Evolutionary conservation across 352 stramenopile genomes (phyloP).

Genomic region (Pythium myriotylum): DNA sequence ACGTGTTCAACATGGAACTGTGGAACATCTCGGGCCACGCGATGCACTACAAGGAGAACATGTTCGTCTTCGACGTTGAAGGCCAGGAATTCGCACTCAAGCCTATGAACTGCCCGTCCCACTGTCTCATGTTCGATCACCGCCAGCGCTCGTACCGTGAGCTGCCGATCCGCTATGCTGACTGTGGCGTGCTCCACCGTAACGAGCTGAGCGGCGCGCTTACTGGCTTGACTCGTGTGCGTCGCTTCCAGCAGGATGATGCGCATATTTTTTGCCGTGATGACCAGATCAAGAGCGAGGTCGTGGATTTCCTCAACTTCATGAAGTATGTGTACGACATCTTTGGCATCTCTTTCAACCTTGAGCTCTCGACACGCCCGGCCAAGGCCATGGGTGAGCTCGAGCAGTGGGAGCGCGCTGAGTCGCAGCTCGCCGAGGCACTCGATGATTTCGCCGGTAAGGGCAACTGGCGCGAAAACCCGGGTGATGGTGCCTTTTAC

Average conservation of each 20-base stretch:
- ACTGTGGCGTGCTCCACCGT: conserved; percentile 95
- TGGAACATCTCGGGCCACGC: conserved; percentile 98
- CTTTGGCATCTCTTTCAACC: conserved; percentile 96
- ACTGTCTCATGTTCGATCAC: conserved; percentile 97
- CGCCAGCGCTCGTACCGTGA: conserved; percentile 97
- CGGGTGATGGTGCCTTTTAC: conserved; percentile 97
- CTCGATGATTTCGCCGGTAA: conserved; percentile 87
- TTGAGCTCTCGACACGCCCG: conserved; percentile 93
- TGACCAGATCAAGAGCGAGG: conserved; percentile 96
- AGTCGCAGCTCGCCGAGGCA: conserved; percentile 70
- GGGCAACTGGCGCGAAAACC: conserved; percentile 94
- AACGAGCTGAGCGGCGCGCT: conserved; percentile 96
- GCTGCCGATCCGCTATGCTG: conserved; percentile 93
- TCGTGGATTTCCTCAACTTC: conserved; percentile 92
- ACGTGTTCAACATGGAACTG: conserved; percentile 97
- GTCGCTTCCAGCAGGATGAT: conserved; percentile 98
- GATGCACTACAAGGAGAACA: conserved; percentile 97
- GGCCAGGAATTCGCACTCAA: conserved; percentile 96
- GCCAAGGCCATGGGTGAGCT: conserved; percentile 95
- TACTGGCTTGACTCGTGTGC: conserved; percentile 95
- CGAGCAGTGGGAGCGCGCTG: conserved; percentile 93
- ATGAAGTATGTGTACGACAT: conserved; percentile 94
- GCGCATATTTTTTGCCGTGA: conserved; percentile 98
- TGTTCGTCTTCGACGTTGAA: conserved; percentile 89
- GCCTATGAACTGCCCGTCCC: conserved; percentile 98